Evolutionary conservation across 164 flowering plant genomes (phyloP).

Genomic region (Dillenia suffruticosa): DNA sequence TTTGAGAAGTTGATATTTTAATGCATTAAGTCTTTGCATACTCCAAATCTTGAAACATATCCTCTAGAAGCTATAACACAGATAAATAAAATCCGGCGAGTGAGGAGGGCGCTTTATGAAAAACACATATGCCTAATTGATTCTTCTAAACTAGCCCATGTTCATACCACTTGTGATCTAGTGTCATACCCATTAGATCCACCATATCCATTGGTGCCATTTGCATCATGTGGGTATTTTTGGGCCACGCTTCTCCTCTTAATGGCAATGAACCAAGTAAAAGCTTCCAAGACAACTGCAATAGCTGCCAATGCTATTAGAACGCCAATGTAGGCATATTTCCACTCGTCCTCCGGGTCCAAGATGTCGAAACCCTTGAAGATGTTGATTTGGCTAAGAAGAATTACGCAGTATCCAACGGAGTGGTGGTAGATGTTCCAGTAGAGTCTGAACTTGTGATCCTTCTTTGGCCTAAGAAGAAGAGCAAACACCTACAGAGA

Average conservation of each 20-base stretch:
- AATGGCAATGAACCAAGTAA: constrained; percentile 48
- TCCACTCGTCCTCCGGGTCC: constrained; percentile 54
- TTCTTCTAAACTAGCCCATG: too few species aligned
- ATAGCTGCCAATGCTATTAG: constrained; percentile 23
- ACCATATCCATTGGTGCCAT: constrained; percentile 20
- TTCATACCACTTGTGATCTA: neutral
- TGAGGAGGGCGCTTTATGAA: too few species aligned
- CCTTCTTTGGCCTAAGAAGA: constrained; percentile 77
- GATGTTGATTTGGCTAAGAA: constrained; percentile 53
- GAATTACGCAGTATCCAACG: constrained; percentile 50
- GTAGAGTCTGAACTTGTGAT: constrained; percentile 70
- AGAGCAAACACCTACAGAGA: constrained; percentile 58
- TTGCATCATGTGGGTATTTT: constrained; percentile 24
- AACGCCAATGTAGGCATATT: constrained; percentile 39
- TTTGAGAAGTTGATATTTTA: too few species aligned
- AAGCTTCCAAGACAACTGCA: constrained; percentile 30
- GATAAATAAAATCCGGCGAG: too few species aligned
- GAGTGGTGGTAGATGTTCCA: constrained; percentile 79
- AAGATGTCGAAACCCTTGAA: constrained; percentile 58
- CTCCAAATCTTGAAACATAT: too few species aligned
- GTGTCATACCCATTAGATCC: neutral
- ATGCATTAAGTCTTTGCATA: too few species aligned
- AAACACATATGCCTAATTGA: too few species aligned
- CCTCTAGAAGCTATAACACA: too few species aligned
- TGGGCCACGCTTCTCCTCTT: constrained; percentile 24